These are phyloP conservation scores for Serpula lacrymans DNA, from an alignment of 768 basidiomycete genomes.

Conservation along the genomic window DNA sequence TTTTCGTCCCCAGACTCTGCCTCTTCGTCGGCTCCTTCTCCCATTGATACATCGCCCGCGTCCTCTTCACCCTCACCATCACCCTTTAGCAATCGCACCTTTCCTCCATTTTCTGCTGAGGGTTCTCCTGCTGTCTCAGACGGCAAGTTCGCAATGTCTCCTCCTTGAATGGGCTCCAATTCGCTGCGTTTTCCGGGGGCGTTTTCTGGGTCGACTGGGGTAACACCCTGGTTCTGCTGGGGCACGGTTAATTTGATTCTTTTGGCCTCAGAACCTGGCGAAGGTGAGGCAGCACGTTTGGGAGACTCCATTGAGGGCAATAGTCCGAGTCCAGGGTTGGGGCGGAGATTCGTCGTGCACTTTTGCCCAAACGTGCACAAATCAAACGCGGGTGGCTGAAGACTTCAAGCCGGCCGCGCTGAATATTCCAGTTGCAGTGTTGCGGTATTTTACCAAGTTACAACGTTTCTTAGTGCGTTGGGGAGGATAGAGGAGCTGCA, in stretches of 20 bases:
- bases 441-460: too few relatives aligned
- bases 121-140: conserved; percentile 22
- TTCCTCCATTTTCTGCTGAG: conserved; percentile 14
- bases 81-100: conserved; percentile 36
- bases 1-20: conserved; percentile 75
- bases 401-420: too few relatives aligned
- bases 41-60: conserved; percentile 77
- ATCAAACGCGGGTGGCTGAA: too few relatives aligned
- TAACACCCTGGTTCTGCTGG: conserved; percentile 59
- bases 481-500: too few relatives aligned
- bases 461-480: too few relatives aligned
- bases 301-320: conserved; percentile 74
- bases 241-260: conserved; percentile 55
- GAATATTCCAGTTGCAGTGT: too few relatives aligned
- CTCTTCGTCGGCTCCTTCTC: conserved; percentile 73
- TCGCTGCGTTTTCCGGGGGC: conserved; percentile 87
- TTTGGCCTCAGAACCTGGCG: conserved; percentile 52
- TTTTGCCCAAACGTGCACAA: too few relatives aligned
- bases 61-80: conserved; percentile 65
- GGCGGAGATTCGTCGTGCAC: too few relatives aligned
- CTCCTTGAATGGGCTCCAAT: conserved; percentile 76
- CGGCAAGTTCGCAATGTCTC: conserved; percentile 75
- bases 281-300: conserved; percentile 61
- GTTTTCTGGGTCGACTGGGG: conserved; percentile 72
- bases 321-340: too few relatives aligned